These are phyloP conservation scores for Pichia sorboxylosa DNA, from an alignment of 1,139 yeast species.

Conservation along the genomic window DNA sequence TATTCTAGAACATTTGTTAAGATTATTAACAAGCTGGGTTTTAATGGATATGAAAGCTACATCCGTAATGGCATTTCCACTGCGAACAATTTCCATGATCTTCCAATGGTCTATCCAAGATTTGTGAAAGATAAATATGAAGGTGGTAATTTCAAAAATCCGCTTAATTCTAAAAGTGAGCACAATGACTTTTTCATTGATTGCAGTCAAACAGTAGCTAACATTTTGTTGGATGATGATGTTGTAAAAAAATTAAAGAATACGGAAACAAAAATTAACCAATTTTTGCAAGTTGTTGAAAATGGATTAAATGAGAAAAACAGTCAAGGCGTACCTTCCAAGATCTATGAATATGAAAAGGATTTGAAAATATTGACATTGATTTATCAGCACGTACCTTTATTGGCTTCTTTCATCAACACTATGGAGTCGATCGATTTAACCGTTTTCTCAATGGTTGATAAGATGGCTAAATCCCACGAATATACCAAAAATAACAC, in stretches of 20 bases:
- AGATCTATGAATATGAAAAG: conserved; percentile 30
- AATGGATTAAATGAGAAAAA: conserved; percentile 28
- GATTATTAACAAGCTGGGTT: too few species aligned
- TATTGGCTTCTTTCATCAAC: conserved; percentile 40
- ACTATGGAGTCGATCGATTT: conserved; percentile 51
- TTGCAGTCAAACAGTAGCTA: conserved; percentile 25
- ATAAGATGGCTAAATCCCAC: conserved; percentile 17
- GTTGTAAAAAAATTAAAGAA: conserved; percentile 31
- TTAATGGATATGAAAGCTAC: too few species aligned
- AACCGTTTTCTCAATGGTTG: conserved; percentile 34
- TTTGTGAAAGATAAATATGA: conserved; percentile 51
- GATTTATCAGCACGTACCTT: conserved; percentile 41
- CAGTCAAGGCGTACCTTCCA: conserved; percentile 23
- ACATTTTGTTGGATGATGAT: conserved; percentile 39
- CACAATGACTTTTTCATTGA: conserved; percentile 13
- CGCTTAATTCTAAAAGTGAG: conserved; percentile 25
- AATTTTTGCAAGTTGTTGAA: conserved; percentile 31
- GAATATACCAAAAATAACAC: too few species aligned
- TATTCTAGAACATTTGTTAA: too few species aligned
- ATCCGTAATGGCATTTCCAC: too few species aligned
- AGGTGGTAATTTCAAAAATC: conserved; percentile 68
- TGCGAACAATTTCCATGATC: too few species aligned
- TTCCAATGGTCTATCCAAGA: conserved; percentile 63
- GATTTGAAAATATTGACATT: conserved; percentile 42
- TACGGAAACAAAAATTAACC: conserved; percentile 30